Evolutionary conservation across 192 early-diverging fungal species (phyloP), one percentile per base, ranked within the genome.

Genomic region (Podila horticola): DNA sequence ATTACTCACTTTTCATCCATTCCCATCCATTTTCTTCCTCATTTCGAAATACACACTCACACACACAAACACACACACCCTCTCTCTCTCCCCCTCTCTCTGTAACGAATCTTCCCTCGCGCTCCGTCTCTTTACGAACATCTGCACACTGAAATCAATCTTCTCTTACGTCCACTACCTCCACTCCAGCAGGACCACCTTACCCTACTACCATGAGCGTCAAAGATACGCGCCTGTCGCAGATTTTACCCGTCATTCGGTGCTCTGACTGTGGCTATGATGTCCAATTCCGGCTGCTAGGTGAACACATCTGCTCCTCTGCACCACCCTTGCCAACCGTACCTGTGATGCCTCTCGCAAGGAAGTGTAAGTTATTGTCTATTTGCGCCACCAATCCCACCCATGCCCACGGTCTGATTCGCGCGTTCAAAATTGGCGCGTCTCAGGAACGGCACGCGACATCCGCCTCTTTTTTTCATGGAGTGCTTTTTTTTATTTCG

Each of bases 221-320:
- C 26, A 79, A 72, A 65, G 76, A 81, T 31, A 67, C 85, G 28
- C 87, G 89, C 41, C 84, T 88, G 49, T 87, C 86, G 30, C 87
- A 90, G 82, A 66, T 90, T 41, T 65, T 90, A 33, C 86, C 87
- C 4, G 74, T 85, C 33, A 85, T 90, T 38, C 86, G 87, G 33
- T 90, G 89, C 72, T 86, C 86, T 50, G 86, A 88, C 74, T 90
- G 89, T 85, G 89, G 87, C 20, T 58, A 79, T 59, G 82, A 87
- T 63, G 84, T 90, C 49, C 86, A 87, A 57, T 85, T 90, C 48
- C 73, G 85, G 38, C 61, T 64, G 20, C 67, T 90, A 4, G 86
- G 85, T 17, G 83, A 86, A 61, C 89, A 90, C 74, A 65, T 88
- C 9, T 90, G 89, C 55, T 71, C 85, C 3, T 84, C 74, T 48